These are phyloP conservation scores for Asterophora lycoperdoides DNA, from an alignment of 768 basidiomycete species.

Conservation along the genomic window DNA sequence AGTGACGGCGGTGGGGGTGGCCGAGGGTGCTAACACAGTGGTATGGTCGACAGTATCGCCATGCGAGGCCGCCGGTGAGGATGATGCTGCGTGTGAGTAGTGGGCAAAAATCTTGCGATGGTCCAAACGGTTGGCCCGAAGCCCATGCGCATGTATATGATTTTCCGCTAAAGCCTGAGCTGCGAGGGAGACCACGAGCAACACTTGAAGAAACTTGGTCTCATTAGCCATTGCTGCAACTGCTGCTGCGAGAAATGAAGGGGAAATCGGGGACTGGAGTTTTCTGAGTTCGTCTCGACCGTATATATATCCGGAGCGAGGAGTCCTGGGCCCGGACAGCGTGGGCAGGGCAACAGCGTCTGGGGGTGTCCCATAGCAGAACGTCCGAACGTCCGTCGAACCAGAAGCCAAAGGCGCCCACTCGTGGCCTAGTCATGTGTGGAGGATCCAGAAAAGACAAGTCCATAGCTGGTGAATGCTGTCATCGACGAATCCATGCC, in stretches of 20 bases:
- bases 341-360: constrained; percentile 9
- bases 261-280: neutral
- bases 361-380: constrained; percentile 5
- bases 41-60: neutral
- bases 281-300: neutral
- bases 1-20: neutral
- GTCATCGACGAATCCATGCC: neutral
- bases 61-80: neutral
- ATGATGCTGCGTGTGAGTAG: constrained; percentile 1
- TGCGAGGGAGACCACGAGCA: constrained; percentile 11
- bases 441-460: constrained; percentile 2
- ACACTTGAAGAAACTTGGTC: neutral
- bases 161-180: constrained; percentile 16
- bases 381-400: constrained; percentile 9
- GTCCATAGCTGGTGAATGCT: neutral
- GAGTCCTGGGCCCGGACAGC: constrained; percentile 3
- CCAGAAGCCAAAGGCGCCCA: constrained; percentile 10
- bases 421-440: constrained; percentile 4
- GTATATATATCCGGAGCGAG: constrained; percentile 9
- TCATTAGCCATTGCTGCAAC: constrained; percentile 1
- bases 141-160: neutral
- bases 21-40: neutral
- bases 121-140: constrained; percentile 6
- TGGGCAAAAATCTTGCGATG: constrained; percentile 13
- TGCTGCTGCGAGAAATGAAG: neutral